Conservation (phyloP, 495 filamentous ascomycete genomes). For the Tuber calosporum region DNA sequence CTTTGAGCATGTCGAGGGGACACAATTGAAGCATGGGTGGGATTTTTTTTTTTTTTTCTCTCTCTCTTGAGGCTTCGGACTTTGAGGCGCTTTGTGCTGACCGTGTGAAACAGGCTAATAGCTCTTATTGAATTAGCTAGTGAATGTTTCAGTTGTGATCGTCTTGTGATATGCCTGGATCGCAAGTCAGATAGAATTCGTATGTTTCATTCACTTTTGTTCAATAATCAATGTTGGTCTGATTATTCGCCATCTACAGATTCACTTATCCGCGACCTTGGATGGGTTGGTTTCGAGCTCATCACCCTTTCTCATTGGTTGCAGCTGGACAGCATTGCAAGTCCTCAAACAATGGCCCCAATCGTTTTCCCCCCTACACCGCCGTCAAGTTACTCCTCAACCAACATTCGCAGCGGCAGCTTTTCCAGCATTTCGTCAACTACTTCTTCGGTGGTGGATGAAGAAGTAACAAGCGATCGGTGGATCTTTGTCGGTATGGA, state of each 20-base stretch:
- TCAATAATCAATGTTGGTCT: constrained; percentile 15
- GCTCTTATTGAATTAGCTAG: constrained; percentile 82
- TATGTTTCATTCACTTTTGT: constrained; percentile 22
- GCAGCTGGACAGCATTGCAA: constrained; percentile 19
- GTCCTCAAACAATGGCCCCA: constrained; percentile 9
- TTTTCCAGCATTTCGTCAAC: constrained; percentile 33
- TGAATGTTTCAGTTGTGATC: constrained; percentile 62
- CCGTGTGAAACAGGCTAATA: constrained; percentile 57
- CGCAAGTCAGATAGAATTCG: constrained; percentile 51
- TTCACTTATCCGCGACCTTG: constrained; percentile 66
- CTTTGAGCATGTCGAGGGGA: constrained; percentile 64
- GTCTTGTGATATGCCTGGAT: constrained; percentile 73
- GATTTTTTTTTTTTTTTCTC: constrained; percentile 40
- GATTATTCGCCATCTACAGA: constrained; percentile 33
- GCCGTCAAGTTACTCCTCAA: constrained; percentile 38
- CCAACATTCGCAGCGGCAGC: constrained; percentile 36
- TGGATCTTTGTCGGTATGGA: constrained; percentile 89
- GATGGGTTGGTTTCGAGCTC: constrained; percentile 86
- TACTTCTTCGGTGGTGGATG: constrained; percentile 35
- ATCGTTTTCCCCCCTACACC: neutral
- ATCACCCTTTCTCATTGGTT: constrained; percentile 71
- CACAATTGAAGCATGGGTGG: constrained; percentile 83
- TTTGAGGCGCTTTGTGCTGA: constrained; percentile 20
- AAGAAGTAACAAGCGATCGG: constrained; percentile 56
- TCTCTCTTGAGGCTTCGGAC: constrained; percentile 2